Percentiles rank a stretch among this genome's conserved stretches.
Conservation (phyloP, 768 basidiomycete genomes). For the Russula abietina region DNA sequence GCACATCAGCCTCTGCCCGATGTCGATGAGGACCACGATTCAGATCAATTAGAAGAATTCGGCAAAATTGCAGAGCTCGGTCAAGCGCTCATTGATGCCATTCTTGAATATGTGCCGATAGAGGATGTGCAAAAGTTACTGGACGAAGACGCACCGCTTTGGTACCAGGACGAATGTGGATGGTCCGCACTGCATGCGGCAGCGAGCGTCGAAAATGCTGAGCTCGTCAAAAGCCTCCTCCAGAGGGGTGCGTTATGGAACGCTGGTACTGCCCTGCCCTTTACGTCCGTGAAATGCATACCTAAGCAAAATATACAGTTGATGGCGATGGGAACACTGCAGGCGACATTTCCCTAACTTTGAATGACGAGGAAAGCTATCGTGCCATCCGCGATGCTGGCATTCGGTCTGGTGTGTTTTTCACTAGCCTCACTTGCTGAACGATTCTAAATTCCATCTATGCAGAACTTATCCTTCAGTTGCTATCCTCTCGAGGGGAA, state of each 20-base stretch:
- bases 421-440: background rate
- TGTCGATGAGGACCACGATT: constrained; percentile 4
- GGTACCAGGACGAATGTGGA: constrained; percentile 83
- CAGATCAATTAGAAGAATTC: constrained; percentile 24
- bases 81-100: constrained; percentile 50
- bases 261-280: constrained; percentile 47
- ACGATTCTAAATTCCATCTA: background rate
- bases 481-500: constrained; percentile 45
- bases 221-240: constrained; percentile 62
- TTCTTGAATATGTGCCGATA: constrained; percentile 45
- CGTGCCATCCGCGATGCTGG: constrained; percentile 84
- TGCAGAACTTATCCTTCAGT: constrained; percentile 63
- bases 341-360: constrained; percentile 83
- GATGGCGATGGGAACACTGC: constrained; percentile 79
- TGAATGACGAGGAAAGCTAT: constrained; percentile 74
- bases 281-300: background rate
- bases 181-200: constrained; percentile 85
- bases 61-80: constrained; percentile 39
- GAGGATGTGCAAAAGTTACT: constrained; percentile 46
- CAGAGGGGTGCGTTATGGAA: constrained; percentile 91
- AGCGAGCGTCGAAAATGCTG: constrained; percentile 59
- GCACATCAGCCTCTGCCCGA: background rate
- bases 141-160: constrained; percentile 68
- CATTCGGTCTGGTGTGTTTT: constrained; percentile 69
- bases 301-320: constrained; percentile 39